Percentiles rank a stretch among this genome's conserved stretches.
Evolutionary conservation across 2,329 filamentous ascomycete species (phyloP).

Genomic region (Talaromyces albobiverticillius): DNA sequence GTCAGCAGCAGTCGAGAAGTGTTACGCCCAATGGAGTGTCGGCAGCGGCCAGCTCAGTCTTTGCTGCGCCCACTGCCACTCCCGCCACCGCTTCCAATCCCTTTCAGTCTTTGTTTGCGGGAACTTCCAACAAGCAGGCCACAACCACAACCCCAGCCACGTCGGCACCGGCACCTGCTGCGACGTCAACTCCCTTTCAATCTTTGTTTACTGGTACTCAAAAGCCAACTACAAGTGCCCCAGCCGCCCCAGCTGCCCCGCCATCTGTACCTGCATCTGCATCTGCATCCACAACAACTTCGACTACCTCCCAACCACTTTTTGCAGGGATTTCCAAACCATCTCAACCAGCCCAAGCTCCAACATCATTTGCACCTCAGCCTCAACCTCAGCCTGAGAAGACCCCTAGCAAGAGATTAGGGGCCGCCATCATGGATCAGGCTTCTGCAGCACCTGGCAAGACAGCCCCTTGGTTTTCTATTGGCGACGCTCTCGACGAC

Average conservation of each 20-base stretch:
- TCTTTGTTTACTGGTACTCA: not conserved
- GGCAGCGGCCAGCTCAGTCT: constrained; percentile 7
- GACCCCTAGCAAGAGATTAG: not conserved
- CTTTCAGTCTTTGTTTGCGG: not conserved
- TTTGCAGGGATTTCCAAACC: not conserved
- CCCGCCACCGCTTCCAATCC: constrained; percentile 4
- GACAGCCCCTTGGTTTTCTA: not conserved
- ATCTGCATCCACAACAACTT: not conserved
- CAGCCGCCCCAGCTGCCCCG: not conserved
- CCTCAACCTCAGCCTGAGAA: not conserved
- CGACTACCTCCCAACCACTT: not conserved
- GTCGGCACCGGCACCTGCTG: not conserved
- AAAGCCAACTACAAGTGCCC: not conserved
- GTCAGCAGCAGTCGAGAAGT: constrained; percentile 2
- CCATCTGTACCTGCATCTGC: not conserved
- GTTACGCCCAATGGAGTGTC: constrained; percentile 9
- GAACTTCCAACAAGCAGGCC: not conserved
- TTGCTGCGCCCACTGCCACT: not conserved
- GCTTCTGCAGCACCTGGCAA: not conserved
- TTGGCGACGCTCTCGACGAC: not conserved
- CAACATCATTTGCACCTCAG: too few species aligned
- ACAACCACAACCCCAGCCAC: not conserved
- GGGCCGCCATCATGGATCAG: constrained; percentile 4
- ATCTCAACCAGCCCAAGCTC: not conserved
- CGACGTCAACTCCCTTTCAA: too few species aligned